phyloP scores from a whole-genome alignment of 345 rosid species.

The Brassica nigra region DNA sequence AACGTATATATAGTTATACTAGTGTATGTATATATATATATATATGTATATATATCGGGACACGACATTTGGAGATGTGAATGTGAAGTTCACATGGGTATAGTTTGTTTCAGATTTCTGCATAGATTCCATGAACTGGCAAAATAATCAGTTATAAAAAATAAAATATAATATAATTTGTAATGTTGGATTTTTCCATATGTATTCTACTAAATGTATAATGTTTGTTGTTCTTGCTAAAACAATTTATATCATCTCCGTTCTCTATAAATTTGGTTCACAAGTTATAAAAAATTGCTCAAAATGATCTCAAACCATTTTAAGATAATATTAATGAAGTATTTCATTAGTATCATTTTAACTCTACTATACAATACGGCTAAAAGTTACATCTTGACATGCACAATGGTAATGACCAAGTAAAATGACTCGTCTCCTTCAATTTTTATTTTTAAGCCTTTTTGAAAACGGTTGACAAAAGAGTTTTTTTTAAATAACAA shows the following conservation, averaged over 20 bases:
- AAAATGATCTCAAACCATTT: background rate
- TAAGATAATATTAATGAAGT: background rate
- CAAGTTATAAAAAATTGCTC: background rate
- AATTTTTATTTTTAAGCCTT: background rate
- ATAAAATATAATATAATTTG: background rate
- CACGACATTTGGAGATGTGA: background rate
- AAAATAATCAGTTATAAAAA: background rate
- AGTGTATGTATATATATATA: too few relatives aligned
- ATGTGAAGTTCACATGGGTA: constrained; percentile 24
- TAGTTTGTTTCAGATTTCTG: constrained; percentile 13
- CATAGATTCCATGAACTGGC: constrained; percentile 15
- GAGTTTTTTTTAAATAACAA: background rate
- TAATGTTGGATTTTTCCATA: background rate
- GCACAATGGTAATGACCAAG: background rate
- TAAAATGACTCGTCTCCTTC: background rate
- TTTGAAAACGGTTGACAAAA: background rate
- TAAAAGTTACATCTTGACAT: background rate
- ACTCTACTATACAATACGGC: background rate
- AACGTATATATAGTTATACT: background rate
- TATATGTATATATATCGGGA: background rate
- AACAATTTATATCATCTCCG: background rate
- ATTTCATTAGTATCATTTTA: too few relatives aligned
- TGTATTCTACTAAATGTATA: background rate
- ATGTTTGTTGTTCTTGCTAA: background rate
- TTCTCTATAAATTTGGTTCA: background rate